Percentiles rank a stretch among this genome's conserved stretches.
Conservation (phyloP, 495 filamentous ascomycete species). For the Penicillium soppii region DNA sequence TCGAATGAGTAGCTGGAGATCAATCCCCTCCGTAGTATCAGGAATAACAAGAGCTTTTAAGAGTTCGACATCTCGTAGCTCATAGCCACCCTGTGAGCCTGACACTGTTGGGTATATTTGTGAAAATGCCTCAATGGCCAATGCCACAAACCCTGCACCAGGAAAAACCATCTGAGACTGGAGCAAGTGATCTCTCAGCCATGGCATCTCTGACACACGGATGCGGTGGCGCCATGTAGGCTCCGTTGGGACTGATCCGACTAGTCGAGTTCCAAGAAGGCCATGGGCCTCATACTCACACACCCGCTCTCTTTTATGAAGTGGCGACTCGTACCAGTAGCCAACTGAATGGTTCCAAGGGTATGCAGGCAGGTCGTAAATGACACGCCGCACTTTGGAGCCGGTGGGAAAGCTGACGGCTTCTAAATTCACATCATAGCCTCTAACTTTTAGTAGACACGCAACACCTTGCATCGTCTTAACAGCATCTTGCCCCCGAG, state of each 20-base stretch:
- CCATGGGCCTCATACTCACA: constrained; percentile 9
- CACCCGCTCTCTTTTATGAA: constrained; percentile 17
- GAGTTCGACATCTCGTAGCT: constrained; percentile 29
- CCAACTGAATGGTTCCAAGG: constrained; percentile 32
- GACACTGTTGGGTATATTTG: constrained; percentile 4
- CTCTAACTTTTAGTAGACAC: constrained; percentile 19
- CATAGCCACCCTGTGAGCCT: background rate
- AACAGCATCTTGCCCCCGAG: constrained; percentile 7
- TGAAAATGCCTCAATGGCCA: constrained; percentile 29
- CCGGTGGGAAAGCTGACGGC: constrained; percentile 1
- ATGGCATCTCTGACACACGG: constrained; percentile 9
- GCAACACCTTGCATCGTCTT: constrained; percentile 10
- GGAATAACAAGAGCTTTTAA: constrained; percentile 34
- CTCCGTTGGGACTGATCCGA: constrained; percentile 3
- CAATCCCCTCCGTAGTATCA: constrained; percentile 21
- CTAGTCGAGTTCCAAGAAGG: constrained; percentile 11
- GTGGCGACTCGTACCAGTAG: constrained; percentile 27
- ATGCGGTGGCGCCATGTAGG: constrained; percentile 17
- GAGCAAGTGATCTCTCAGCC: constrained; percentile 24
- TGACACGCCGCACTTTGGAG: background rate
- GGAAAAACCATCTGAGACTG: constrained; percentile 17
- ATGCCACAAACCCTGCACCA: constrained; percentile 19
- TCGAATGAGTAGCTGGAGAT: constrained; percentile 1
- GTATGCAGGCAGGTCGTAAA: constrained; percentile 33
- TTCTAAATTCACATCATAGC: background rate